Conservation (phyloP, 2,329 filamentous ascomycete species). For the Cladorrhinum sp. region DNA sequence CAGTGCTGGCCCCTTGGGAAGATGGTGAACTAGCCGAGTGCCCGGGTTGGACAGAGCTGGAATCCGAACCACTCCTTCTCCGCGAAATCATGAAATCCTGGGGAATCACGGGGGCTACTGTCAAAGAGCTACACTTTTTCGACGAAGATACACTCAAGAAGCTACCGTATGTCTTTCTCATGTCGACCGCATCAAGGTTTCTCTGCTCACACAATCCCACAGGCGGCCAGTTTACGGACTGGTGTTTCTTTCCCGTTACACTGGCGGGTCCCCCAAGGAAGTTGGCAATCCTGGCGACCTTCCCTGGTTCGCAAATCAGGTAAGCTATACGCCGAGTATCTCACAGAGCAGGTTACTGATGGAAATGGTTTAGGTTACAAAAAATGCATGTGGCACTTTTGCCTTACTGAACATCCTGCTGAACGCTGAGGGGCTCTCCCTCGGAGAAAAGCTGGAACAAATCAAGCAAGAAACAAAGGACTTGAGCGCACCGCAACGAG, state of each 20-base stretch:
- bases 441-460: slow-evolving; percentile 65
- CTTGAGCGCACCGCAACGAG: slow-evolving; percentile 70
- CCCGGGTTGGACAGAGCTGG: slow-evolving; percentile 77
- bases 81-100: slow-evolving; percentile 78
- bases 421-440: slow-evolving; percentile 65
- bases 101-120: slow-evolving; percentile 68
- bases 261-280: slow-evolving; percentile 47
- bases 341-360: slow-evolving; percentile 2
- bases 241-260: slow-evolving; percentile 80
- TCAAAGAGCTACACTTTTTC: slow-evolving; percentile 73
- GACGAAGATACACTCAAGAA: slow-evolving; percentile 62
- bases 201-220: slow-evolving; percentile 7
- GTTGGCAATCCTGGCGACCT: slow-evolving; percentile 53
- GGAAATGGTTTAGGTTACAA: slow-evolving; percentile 57
- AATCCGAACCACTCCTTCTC: slow-evolving; percentile 87
- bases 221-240: slow-evolving; percentile 76
- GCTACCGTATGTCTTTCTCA: slow-evolving; percentile 53
- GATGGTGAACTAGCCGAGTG: slow-evolving; percentile 57
- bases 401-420: slow-evolving; percentile 91
- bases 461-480: slow-evolving; percentile 71
- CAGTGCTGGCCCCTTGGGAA: slow-evolving; percentile 46
- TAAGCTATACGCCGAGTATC: slow-evolving; percentile 34
- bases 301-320: slow-evolving; percentile 95
- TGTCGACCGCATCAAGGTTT: neutral
- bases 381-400: slow-evolving; percentile 88